Evolutionary conservation across 768 basidiomycete genomes (phyloP).

Genomic region (Tricholoma hemisulphureum): DNA sequence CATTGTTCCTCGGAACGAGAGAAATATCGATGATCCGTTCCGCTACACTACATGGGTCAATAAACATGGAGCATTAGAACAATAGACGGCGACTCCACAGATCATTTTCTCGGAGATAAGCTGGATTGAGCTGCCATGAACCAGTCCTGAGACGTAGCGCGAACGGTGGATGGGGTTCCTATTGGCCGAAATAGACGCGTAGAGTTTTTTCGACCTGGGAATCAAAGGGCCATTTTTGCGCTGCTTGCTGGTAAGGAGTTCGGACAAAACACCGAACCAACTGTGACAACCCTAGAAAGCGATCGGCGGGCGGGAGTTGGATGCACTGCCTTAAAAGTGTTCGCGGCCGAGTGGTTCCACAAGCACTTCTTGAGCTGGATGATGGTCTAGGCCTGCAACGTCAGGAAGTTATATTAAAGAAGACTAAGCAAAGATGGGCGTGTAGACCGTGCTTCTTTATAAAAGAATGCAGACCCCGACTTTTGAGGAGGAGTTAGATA

Average conservation of each 20-base stretch:
- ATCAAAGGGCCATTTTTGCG: not conserved
- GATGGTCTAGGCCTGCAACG: not conserved
- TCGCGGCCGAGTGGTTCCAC: not conserved
- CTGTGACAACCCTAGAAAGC: not conserved
- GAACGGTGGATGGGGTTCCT: not conserved
- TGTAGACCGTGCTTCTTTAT: no score
- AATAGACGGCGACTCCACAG: not conserved
- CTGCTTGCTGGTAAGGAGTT: not conserved
- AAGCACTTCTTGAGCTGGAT: no score
- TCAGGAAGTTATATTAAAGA: no score
- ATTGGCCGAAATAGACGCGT: not conserved
- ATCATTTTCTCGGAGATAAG: not conserved
- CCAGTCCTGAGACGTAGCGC: not conserved
- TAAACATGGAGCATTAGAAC: not conserved
- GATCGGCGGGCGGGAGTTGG: no score
- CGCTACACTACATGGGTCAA: not conserved
- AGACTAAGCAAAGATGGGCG: no score
- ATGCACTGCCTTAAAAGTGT: no score
- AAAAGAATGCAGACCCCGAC: no score
- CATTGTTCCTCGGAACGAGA: not conserved
- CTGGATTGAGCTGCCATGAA: not conserved
- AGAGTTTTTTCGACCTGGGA: not conserved
- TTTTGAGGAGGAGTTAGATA: no score
- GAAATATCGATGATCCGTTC: slow-evolving; percentile 2
- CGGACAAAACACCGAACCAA: not conserved